Evolutionary conservation across 257 asterid genomes (phyloP).

Genomic region (Ilex aquifolium): DNA sequence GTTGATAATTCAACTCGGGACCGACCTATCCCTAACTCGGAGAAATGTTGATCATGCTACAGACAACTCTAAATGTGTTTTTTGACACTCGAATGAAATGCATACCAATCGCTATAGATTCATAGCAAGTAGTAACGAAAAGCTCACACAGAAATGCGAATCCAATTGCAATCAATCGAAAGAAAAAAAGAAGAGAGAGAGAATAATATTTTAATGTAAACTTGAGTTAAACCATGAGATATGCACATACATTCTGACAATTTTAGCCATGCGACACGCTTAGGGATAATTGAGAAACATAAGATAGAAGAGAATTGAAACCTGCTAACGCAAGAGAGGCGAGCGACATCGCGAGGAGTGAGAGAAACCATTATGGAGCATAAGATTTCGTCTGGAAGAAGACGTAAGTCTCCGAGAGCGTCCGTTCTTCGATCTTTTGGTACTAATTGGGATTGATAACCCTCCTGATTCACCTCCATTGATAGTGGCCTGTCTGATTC

Average conservation of each 20-base stretch:
- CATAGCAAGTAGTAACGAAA: too few relatives aligned
- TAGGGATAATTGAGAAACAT: not conserved
- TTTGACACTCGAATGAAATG: too few relatives aligned
- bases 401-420: slow-evolving; percentile 68
- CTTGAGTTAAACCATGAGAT: too few relatives aligned
- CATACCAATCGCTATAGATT: too few relatives aligned
- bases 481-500: not conserved
- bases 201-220: too few relatives aligned
- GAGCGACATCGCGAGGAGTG: slow-evolving; percentile 72
- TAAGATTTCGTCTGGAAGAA: slow-evolving; percentile 74
- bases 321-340: slow-evolving; percentile 96
- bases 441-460: slow-evolving; percentile 16
- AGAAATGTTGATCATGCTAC: too few relatives aligned
- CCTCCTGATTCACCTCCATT: slow-evolving; percentile 22
- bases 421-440: slow-evolving; percentile 56
- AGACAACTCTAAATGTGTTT: too few relatives aligned
- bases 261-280: not conserved
- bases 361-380: slow-evolving; percentile 45
- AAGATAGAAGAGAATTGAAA: not conserved
- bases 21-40: too few relatives aligned
- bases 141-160: too few relatives aligned
- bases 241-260: not conserved
- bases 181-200: not conserved
- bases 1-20: too few relatives aligned
- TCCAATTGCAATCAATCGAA: too few relatives aligned